These are phyloP conservation scores for Phytopythium chamaehyphon DNA, from an alignment of 352 stramenopile species.

Conservation along the genomic window DNA sequence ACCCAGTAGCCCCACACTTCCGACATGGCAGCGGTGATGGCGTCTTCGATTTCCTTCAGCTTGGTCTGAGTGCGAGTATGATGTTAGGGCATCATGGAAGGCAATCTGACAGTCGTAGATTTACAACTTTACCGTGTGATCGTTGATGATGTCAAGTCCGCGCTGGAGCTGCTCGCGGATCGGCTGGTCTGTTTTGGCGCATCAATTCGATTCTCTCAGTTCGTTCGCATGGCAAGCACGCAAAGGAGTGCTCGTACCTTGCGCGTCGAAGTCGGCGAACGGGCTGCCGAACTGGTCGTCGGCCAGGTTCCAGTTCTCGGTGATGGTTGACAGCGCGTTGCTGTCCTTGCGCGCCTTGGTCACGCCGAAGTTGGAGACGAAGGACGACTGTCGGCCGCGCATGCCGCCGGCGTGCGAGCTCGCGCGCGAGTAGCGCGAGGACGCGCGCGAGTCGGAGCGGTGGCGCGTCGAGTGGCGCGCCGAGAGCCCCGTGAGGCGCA, in stretches of 20 bases:
- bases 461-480: slow-evolving; percentile 26
- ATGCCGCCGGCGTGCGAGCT: slow-evolving; percentile 35
- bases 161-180: slow-evolving; percentile 80
- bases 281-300: slow-evolving; percentile 77
- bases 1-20: slow-evolving; percentile 90
- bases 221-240: too few species aligned
- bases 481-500: slow-evolving; percentile 56
- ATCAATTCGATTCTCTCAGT: not conserved
- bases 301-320: slow-evolving; percentile 81
- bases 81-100: not conserved
- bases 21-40: slow-evolving; percentile 82
- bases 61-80: slow-evolving; percentile 47
- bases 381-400: slow-evolving; percentile 52
- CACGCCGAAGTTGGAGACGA: slow-evolving; percentile 77
- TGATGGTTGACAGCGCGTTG: slow-evolving; percentile 80
- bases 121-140: slow-evolving; percentile 54
- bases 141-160: slow-evolving; percentile 82
- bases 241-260: slow-evolving; percentile 61
- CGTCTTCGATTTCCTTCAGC: slow-evolving; percentile 85
- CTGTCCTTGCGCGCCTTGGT: slow-evolving; percentile 64
- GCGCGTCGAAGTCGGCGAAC: slow-evolving; percentile 75
- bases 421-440: slow-evolving; percentile 51
- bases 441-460: slow-evolving; percentile 61
- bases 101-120: not conserved
- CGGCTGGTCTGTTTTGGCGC: slow-evolving; percentile 48